phyloP scores from a whole-genome alignment of 2,329 filamentous ascomycete genomes.

The Cladosporium sp. region DNA sequence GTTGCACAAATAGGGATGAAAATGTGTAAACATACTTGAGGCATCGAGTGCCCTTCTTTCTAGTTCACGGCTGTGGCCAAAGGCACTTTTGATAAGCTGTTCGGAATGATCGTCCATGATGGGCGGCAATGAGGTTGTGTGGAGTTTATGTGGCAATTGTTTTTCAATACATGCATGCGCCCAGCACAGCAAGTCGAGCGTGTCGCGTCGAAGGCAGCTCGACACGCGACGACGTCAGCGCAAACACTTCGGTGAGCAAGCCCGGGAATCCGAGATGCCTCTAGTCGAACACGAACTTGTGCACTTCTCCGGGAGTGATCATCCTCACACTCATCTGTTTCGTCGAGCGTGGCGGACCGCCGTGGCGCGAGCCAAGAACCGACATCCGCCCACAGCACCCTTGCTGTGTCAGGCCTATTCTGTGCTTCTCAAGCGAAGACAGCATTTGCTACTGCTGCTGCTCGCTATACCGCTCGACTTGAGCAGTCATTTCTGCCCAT shows the following conservation, averaged over 20 bases:
- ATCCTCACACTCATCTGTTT: not conserved
- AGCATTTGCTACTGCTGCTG: not conserved
- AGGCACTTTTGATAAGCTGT: conserved; percentile 1
- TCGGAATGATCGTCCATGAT: not conserved
- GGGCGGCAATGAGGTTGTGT: not conserved
- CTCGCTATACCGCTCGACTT: too few species aligned
- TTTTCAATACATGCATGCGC: not conserved
- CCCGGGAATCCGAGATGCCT: not conserved
- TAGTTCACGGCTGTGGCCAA: not conserved
- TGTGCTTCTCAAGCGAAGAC: not conserved
- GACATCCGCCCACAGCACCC: not conserved
- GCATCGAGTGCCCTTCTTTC: not conserved
- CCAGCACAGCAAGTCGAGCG: not conserved
- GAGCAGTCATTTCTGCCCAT: not conserved
- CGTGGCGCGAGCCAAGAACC: conserved; percentile 5
- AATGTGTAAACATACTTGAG: not conserved
- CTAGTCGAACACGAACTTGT: not conserved
- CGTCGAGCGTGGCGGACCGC: not conserved
- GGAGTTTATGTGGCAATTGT: not conserved
- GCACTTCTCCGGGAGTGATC: not conserved
- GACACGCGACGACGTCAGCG: conserved; percentile 8
- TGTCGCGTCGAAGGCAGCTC: conserved; percentile 1
- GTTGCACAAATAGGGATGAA: not conserved
- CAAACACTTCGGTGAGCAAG: not conserved
- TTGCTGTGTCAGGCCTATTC: not conserved